phyloP scores from a whole-genome alignment of 2,329 filamentous ascomycete genomes.

The Neonectria punicea region DNA sequence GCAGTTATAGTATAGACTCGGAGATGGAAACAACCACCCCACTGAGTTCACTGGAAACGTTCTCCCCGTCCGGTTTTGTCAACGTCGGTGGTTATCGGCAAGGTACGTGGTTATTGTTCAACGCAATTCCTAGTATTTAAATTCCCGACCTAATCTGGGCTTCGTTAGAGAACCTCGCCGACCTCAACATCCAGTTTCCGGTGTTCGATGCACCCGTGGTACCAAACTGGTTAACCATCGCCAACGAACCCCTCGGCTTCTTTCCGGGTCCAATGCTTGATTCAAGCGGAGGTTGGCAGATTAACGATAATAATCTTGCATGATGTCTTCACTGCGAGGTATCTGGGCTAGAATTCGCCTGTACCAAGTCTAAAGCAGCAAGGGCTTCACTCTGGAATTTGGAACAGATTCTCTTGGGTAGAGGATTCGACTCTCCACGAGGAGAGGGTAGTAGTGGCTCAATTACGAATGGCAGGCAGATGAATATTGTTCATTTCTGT shows the following conservation, averaged over 20 bases:
- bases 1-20: background rate
- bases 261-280: background rate
- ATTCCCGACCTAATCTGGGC: background rate
- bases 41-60: background rate
- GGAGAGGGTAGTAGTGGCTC: too few relatives aligned
- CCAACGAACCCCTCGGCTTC: too few relatives aligned
- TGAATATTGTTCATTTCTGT: too few relatives aligned
- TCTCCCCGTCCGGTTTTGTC: background rate
- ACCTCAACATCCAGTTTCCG: slow-evolving; percentile 5
- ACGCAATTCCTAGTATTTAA: too few relatives aligned
- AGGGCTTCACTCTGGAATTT: too few relatives aligned
- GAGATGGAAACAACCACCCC: background rate
- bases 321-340: too few relatives aligned
- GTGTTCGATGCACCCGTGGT: slow-evolving; percentile 1
- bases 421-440: too few relatives aligned
- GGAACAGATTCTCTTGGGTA: too few relatives aligned
- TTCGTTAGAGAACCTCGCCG: background rate
- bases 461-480: too few relatives aligned
- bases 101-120: background rate
- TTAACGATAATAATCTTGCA: background rate
- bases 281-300: background rate
- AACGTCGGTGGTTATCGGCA: background rate
- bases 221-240: background rate
- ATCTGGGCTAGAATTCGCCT: too few relatives aligned
- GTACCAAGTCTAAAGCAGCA: too few relatives aligned